Evolutionary conservation across 306 rosid genomes (phyloP).

Genomic region (Rosa persica): DNA sequence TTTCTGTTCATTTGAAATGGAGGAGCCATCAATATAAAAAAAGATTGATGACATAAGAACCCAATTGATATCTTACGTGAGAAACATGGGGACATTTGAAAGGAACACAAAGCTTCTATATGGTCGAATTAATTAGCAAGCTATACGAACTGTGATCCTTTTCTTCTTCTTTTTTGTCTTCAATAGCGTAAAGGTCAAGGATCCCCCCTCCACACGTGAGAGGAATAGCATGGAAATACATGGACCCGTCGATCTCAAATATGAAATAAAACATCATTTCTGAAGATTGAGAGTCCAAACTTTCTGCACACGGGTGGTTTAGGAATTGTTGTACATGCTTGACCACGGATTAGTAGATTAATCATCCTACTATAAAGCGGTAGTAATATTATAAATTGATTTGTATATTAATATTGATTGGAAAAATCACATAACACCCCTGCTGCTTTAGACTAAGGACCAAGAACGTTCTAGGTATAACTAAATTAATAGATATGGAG

Average conservation of each 20-base stretch:
- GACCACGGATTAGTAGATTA: slow-evolving; percentile 1
- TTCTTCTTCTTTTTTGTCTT: neutral
- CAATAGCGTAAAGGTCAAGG: neutral
- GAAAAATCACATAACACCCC: neutral
- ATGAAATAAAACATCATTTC: neutral
- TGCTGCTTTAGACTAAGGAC: neutral
- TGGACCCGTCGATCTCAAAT: neutral
- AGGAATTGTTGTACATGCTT: slow-evolving; percentile 3
- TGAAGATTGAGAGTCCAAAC: neutral
- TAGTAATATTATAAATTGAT: neutral
- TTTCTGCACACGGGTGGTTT: slow-evolving; percentile 4
- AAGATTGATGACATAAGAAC: no score
- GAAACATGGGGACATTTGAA: neutral
- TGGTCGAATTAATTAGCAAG: neutral
- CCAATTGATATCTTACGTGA: no score
- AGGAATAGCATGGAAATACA: neutral
- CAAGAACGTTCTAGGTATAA: neutral
- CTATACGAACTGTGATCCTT: neutral
- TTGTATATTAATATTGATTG: neutral
- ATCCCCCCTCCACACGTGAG: neutral
- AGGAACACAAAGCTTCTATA: neutral
- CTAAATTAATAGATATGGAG: neutral
- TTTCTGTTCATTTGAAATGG: neutral
- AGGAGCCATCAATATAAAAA: neutral
- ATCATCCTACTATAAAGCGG: neutral